Evolutionary conservation across 2,329 filamentous ascomycete genomes (phyloP).

Genomic region (Metarhizium anisopliae): DNA sequence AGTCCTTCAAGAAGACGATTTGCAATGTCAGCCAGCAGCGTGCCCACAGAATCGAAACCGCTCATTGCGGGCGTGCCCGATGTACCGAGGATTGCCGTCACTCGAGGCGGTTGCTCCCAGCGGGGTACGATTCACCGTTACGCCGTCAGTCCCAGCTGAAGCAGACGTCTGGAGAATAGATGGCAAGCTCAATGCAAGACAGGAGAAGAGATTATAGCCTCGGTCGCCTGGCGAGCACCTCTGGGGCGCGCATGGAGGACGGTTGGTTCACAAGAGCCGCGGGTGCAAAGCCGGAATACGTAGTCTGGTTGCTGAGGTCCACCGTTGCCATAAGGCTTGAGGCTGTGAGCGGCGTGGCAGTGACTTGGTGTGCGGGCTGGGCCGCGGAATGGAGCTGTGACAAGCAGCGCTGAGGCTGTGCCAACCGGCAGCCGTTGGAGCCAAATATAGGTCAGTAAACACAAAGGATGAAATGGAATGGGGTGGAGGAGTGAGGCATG

Average conservation of each 20-base stretch:
- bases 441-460: neutral
- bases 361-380: neutral
- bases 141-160: neutral
- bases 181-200: neutral
- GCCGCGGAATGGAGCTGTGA: too few relatives aligned
- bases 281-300: neutral
- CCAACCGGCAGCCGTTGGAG: neutral
- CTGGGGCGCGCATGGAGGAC: constrained; percentile 1
- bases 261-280: neutral
- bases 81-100: neutral
- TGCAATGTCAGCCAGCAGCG: constrained; percentile 49
- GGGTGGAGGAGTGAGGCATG: neutral
- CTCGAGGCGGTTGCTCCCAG: neutral
- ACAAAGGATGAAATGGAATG: neutral
- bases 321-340: neutral
- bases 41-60: constrained; percentile 45
- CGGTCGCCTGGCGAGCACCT: neutral
- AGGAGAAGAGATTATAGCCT: neutral
- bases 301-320: neutral
- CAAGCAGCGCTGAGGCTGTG: neutral
- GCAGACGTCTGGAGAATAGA: constrained; percentile 2
- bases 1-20: constrained; percentile 42
- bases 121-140: neutral
- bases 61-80: constrained; percentile 18
- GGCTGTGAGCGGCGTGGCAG: neutral